These are phyloP conservation scores for Oidiodendron maius DNA, from an alignment of 495 filamentous ascomycete genomes.

Conservation along the genomic window DNA sequence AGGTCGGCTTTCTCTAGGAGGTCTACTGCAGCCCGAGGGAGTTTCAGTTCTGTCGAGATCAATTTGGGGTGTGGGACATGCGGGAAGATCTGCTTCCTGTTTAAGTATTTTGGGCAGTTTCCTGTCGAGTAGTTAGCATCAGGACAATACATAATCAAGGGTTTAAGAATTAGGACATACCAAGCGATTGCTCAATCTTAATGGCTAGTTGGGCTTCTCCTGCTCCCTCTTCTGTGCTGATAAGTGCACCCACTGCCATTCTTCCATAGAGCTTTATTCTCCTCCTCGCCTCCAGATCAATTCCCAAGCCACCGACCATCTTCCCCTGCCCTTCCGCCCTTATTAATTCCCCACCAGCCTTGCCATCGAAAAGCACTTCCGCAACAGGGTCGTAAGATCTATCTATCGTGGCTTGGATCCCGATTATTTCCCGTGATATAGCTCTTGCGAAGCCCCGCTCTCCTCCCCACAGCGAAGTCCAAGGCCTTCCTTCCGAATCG, in stretches of 20 bases:
- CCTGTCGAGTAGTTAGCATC: too few relatives aligned
- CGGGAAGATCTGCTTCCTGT: constrained; percentile 57
- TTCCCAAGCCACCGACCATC: constrained; percentile 55
- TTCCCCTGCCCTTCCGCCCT: constrained; percentile 23
- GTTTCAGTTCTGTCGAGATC: constrained; percentile 30
- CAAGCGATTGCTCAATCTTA: constrained; percentile 61
- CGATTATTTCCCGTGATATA: constrained; percentile 51
- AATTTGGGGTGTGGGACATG: constrained; percentile 45
- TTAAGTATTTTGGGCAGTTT: constrained; percentile 83
- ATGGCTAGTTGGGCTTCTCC: constrained; percentile 60
- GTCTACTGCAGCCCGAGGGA: constrained; percentile 44
- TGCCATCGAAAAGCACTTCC: constrained; percentile 40
- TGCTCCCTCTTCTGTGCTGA: constrained; percentile 24
- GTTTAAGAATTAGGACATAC: too few relatives aligned
- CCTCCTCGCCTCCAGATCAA: constrained; percentile 60
- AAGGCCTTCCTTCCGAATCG: constrained; percentile 57
- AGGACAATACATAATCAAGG: not conserved
- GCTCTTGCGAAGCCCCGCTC: constrained; percentile 58
- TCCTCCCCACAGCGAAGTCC: constrained; percentile 72
- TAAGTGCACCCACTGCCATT: constrained; percentile 52
- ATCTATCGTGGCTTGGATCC: constrained; percentile 53
- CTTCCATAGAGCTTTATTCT: constrained; percentile 64
- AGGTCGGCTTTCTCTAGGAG: constrained; percentile 62
- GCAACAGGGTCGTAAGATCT: constrained; percentile 59
- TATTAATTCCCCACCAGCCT: constrained; percentile 35